These are phyloP conservation scores for Arthrobotrys sphaeroides DNA, from an alignment of 2,329 filamentous ascomycete species.

Conservation along the genomic window DNA sequence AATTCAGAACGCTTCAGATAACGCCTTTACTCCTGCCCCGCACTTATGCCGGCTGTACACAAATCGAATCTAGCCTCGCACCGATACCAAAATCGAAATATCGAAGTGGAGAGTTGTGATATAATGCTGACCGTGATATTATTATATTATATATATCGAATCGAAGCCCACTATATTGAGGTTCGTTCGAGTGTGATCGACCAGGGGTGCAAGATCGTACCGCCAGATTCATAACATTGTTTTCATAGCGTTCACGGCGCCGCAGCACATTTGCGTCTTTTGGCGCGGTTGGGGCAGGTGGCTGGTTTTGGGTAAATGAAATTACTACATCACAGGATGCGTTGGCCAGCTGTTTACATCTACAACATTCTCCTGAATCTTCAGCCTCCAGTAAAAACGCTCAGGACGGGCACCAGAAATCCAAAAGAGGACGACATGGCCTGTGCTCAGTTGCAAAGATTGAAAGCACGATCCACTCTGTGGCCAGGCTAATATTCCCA, in stretches of 20 bases:
- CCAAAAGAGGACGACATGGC: constrained; percentile 9
- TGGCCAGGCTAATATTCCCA: constrained; percentile 44
- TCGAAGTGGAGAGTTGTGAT: neutral
- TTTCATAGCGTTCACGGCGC: neutral
- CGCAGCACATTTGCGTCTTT: constrained; percentile 1
- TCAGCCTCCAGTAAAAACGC: neutral
- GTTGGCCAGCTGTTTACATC: constrained; percentile 13
- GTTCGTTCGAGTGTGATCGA: constrained; percentile 8
- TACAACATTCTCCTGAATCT: neutral
- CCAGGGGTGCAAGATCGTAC: neutral
- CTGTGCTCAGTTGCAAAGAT: constrained; percentile 25
- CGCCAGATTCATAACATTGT: neutral
- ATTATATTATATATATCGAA: too few species aligned
- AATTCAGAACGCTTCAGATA: constrained; percentile 36
- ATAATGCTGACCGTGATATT: neutral
- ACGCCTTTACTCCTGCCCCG: constrained; percentile 22
- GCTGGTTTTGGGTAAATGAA: constrained; percentile 29
- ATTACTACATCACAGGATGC: constrained; percentile 11
- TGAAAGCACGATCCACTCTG: constrained; percentile 28
- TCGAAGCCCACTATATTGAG: neutral
- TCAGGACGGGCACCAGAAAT: neutral
- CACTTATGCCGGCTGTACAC: neutral
- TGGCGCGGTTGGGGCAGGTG: constrained; percentile 2
- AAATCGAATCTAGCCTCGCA: too few species aligned
- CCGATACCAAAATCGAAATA: neutral